phyloP scores from a whole-genome alignment of 768 basidiomycete species.

The Amanita rubescens region DNA sequence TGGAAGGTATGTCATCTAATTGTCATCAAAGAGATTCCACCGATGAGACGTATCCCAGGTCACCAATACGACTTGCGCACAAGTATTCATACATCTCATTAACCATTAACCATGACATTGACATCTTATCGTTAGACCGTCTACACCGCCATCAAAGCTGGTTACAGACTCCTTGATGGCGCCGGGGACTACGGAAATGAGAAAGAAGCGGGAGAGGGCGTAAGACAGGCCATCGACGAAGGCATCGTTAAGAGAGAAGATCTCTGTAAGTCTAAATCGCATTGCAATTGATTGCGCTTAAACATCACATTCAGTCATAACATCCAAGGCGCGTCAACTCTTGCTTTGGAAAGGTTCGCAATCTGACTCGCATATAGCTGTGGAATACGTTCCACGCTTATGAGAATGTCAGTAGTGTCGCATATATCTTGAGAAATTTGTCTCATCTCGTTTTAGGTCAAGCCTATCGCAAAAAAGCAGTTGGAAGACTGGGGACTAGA shows the following conservation, averaged over 20 bases:
- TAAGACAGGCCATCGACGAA: conserved; percentile 68
- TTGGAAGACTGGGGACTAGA: conserved; percentile 78
- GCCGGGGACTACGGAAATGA: conserved; percentile 90
- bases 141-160: conserved; percentile 78
- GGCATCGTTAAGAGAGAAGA: conserved; percentile 86
- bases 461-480: conserved; percentile 49
- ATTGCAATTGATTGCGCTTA: not conserved
- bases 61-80: conserved; percentile 51
- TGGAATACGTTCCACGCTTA: conserved; percentile 89
- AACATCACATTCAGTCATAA: conserved; percentile 50
- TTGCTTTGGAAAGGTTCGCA: not conserved
- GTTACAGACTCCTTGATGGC: conserved; percentile 83
- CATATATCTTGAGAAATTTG: not conserved
- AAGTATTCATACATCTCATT: conserved; percentile 30
- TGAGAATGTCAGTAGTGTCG: conserved; percentile 50
- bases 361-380: conserved; percentile 32
- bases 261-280: conserved; percentile 47
- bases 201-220: conserved; percentile 75
- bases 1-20: conserved; percentile 49
- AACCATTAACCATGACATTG: not conserved
- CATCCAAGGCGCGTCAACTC: conserved; percentile 54
- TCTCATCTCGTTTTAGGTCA: conserved; percentile 32
- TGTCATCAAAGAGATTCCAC: conserved; percentile 28
- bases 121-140: conserved; percentile 42
- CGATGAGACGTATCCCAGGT: conserved; percentile 31